Base-by-base conservation (phyloP, 345 rosid genomes). In the Cardamine resedifolia region DNA sequence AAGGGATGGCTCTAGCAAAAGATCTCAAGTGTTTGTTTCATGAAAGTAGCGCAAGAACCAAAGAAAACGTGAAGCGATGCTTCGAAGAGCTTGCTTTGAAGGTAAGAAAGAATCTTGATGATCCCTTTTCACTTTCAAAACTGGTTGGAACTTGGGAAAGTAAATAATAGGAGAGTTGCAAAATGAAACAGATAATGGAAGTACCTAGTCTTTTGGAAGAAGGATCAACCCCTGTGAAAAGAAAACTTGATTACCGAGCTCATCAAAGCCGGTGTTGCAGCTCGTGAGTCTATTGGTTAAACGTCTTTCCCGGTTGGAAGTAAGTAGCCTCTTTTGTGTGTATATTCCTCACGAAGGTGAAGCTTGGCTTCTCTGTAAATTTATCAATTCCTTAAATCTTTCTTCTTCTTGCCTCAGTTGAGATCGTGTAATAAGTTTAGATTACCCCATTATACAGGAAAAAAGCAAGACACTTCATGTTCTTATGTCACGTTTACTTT, bases 41-140 rank as follows among this genome's bases (percentile, higher is more conserved):
- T 36, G 97, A 95, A 77, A 89, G 97, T 72, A 95, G 97, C 38
- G 93, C 96, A 58, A 89, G 73, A 84, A 87, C 88, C 47, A 62
- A 86, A 70, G 90, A 80, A 83, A 86, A 81, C 36, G 93, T 94
- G 52, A 76, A 77, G 31, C 96, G 80, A 38, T 87, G 92, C 78
- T 94, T 91, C 70, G 87, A 78, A 74, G 93, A 88, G 51, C 89
- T 91, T 67, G 64, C 79, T 45, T 64, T 76, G 48, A 89, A 94
- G 97, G 99, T 91, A 78, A 50, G 51, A 14, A 27, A 20, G 8
- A 44, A 44, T 20, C 60, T 73, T 57, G 36, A 26, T 31, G 38
- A 49, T 52, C 58, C 19, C 34, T 58, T 66, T 61, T 66, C 30
- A 10, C 19, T 51, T 60, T 43, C 12, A 19, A 14, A 41, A 39